Evolutionary conservation across 2,329 filamentous ascomycete species (phyloP).

Genomic region (Beauveria caledonica): DNA sequence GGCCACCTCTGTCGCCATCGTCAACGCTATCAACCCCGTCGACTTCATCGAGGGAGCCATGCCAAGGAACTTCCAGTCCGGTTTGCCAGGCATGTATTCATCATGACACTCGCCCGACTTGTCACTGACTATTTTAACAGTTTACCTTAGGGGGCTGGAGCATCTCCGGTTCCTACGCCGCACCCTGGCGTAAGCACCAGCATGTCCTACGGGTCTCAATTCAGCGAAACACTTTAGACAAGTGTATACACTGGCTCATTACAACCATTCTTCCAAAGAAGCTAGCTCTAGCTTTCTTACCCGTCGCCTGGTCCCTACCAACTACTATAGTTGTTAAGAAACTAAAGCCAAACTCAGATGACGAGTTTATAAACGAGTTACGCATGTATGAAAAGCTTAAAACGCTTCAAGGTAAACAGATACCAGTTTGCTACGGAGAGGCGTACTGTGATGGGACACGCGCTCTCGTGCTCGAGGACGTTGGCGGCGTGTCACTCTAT

Average conservation of each 20-base stretch:
- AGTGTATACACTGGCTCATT: not conserved
- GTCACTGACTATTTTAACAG: too few relatives aligned
- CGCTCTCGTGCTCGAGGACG: conserved; percentile 13
- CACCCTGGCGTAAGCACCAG: not conserved
- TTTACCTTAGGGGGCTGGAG: not conserved
- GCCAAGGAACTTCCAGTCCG: too few relatives aligned
- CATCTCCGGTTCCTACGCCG: not conserved
- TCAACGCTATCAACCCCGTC: not conserved
- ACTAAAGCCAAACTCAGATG: conserved; percentile 11
- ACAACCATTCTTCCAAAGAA: not conserved
- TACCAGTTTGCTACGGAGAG: conserved; percentile 14
- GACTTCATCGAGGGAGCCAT: too few relatives aligned
- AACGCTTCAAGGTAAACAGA: conserved; percentile 11
- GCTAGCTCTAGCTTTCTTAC: not conserved
- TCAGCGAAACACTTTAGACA: not conserved
- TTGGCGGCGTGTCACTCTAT: conserved; percentile 9
- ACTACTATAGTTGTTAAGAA: conserved; percentile 14
- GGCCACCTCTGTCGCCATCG: not conserved
- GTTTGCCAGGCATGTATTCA: not conserved
- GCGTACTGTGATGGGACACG: conserved; percentile 10
- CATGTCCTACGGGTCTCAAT: not conserved
- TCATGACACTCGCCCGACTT: not conserved
- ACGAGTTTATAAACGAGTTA: conserved; percentile 15
- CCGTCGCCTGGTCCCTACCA: conserved; percentile 13
- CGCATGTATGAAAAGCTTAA: conserved; percentile 11